Conservation (phyloP, 306 rosid species). For the Luffa acutangula region DNA sequence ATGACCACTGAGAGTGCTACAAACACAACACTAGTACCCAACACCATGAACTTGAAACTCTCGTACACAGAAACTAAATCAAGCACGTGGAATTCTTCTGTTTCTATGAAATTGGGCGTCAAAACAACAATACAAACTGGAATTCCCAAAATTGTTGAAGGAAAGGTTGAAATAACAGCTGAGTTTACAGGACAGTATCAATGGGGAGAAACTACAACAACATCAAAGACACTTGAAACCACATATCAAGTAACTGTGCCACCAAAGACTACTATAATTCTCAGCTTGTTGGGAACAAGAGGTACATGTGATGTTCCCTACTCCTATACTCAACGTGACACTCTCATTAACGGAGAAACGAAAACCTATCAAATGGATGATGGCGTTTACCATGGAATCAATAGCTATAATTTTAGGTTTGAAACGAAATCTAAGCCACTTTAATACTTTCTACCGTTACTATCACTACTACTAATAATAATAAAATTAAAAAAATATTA, state of each 20-base stretch:
- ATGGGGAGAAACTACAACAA: background rate
- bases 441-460: background rate
- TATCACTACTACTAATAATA: background rate
- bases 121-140: background rate
- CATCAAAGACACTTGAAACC: background rate
- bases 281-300: background rate
- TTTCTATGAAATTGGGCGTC: background rate
- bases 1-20: background rate
- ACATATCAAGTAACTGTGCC: background rate
- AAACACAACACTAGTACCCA: background rate
- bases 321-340: background rate
- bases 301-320: background rate
- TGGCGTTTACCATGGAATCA: background rate
- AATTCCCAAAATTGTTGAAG: background rate
- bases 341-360: background rate
- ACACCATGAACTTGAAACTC: background rate
- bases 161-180: background rate
- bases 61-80: background rate
- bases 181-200: background rate
- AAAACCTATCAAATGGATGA: background rate
- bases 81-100: background rate
- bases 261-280: background rate
- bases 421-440: background rate
- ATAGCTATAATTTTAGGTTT: background rate
- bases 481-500: too few species aligned